Evolutionary conservation across 2,329 filamentous ascomycete species (phyloP), one percentile per base, ranked within the genome.

Genomic region (Trichoderma polysporum): DNA sequence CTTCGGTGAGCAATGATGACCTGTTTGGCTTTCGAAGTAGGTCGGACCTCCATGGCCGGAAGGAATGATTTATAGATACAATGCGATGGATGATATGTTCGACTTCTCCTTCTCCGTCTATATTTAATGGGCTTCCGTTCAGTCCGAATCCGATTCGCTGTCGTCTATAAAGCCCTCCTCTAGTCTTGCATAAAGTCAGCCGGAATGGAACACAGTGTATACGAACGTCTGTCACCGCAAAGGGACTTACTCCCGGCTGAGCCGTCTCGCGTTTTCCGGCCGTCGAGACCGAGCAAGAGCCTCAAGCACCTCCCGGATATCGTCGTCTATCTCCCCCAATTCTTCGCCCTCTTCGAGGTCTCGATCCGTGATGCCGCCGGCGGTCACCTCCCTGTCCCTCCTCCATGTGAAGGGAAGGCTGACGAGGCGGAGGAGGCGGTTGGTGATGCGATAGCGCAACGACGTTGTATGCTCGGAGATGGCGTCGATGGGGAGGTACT

Each of bases 291-390:
- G 73, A 17, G 72, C 71, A 53, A 75, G 74, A 22, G 73, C 71
- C 68, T 79, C 80, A 29, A 83, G 75, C 57, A 79, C 79, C 68
- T 80, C 76, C 74, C 80, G 74, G 57, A 79, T 79, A 64, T 82
- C 78, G 66, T 83, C 81, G 70, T 87, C 81, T 47, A 91, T 85
- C 58, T 87, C 83, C 69, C 86, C 87, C 12, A 90, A 78, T 77
- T 92, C 90, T 73, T 93, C 89, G 49, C 88, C 90, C n/a, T 90
- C 89, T 47, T 88, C 73, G 83, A 84, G 65, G 82, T 85, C 86
- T 27, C 84, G 81, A 12, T 84, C 82, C 25, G 79, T 79, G 25
- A 73, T 74, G 52, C 74, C 76, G 66, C 81, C 82, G 33, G 77
- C 75, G 31, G 79, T 77, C n/a, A 82, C 79, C 25, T 76, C 75